Evolutionary conservation across 1,284 basidiomycete species (phyloP).

Genomic region (Chiua sp.): DNA sequence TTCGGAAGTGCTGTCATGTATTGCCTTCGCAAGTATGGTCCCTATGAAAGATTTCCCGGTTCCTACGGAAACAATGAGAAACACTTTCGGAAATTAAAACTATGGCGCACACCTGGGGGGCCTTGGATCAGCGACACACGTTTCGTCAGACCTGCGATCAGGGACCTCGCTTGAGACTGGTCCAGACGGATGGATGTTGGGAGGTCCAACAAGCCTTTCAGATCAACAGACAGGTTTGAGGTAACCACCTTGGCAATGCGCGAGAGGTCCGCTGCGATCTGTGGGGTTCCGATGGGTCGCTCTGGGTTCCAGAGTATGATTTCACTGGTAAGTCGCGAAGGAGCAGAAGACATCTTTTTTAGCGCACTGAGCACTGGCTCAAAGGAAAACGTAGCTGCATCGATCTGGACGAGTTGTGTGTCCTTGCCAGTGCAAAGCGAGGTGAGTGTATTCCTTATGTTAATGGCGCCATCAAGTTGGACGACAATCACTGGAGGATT

Average conservation of each 20-base stretch:
- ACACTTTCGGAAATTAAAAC: not conserved
- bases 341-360: constrained; percentile 48
- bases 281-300: constrained; percentile 13
- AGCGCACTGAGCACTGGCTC: constrained; percentile 62
- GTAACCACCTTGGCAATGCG: constrained; percentile 42
- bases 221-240: constrained; percentile 43
- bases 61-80: not conserved
- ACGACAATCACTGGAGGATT: constrained; percentile 56
- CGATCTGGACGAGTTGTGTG: constrained; percentile 58
- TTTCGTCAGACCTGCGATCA: constrained; percentile 58
- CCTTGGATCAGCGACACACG: constrained; percentile 65
- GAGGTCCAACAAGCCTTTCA: constrained; percentile 44
- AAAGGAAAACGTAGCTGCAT: constrained; percentile 64
- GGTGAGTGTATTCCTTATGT: constrained; percentile 43
- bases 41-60: constrained; percentile 64
- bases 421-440: constrained; percentile 43
- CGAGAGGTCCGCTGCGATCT: constrained; percentile 5
- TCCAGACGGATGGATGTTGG: constrained; percentile 52
- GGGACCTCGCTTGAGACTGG: constrained; percentile 51
- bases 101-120: constrained; percentile 62
- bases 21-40: constrained; percentile 57
- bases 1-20: constrained; percentile 50
- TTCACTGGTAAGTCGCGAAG: constrained; percentile 54
- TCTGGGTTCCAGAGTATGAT: constrained; percentile 57
- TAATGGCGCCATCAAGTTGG: constrained; percentile 52